phyloP scores from a whole-genome alignment of 2,329 filamentous ascomycete species.

The Trichoderma sp. region DNA sequence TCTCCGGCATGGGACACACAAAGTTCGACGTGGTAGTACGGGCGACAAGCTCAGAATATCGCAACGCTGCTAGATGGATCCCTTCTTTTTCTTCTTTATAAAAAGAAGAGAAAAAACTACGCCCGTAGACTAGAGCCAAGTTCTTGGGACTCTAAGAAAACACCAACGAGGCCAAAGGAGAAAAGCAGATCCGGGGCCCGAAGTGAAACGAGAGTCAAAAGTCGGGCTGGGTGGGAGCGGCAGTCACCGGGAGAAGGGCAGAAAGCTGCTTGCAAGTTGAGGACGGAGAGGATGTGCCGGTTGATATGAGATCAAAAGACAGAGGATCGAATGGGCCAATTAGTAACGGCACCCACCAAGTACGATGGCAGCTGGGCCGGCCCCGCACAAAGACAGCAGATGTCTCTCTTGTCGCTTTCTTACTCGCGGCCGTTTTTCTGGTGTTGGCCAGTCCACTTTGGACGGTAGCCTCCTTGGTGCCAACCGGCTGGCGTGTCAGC shows the following conservation, averaged over 20 bases:
- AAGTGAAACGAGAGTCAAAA: constrained; percentile 12
- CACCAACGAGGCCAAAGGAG: background rate
- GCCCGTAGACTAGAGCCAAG: background rate
- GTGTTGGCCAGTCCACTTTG: constrained; percentile 22
- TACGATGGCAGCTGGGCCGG: constrained; percentile 17
- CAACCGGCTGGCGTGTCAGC: constrained; percentile 23
- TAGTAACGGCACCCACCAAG: constrained; percentile 10
- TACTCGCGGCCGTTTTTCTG: constrained; percentile 26
- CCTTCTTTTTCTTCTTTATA: background rate
- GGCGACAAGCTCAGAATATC: background rate
- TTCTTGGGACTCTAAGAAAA: background rate
- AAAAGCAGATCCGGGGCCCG: background rate
- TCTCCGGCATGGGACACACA: constrained; percentile 4
- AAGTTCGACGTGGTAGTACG: constrained; percentile 14
- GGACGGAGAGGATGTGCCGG: constrained; percentile 15
- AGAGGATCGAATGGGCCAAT: constrained; percentile 17
- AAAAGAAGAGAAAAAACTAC: background rate
- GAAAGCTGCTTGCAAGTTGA: constrained; percentile 8
- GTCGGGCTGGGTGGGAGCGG: constrained; percentile 2
- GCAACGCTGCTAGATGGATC: background rate
- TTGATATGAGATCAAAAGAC: constrained; percentile 22
- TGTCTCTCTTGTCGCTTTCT: constrained; percentile 29
- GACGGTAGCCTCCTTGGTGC: constrained; percentile 18
- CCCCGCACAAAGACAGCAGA: constrained; percentile 25
- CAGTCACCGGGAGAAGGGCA: constrained; percentile 11